Conservation (phyloP, 805 yeast species). For the Pichia exigua region DNA sequence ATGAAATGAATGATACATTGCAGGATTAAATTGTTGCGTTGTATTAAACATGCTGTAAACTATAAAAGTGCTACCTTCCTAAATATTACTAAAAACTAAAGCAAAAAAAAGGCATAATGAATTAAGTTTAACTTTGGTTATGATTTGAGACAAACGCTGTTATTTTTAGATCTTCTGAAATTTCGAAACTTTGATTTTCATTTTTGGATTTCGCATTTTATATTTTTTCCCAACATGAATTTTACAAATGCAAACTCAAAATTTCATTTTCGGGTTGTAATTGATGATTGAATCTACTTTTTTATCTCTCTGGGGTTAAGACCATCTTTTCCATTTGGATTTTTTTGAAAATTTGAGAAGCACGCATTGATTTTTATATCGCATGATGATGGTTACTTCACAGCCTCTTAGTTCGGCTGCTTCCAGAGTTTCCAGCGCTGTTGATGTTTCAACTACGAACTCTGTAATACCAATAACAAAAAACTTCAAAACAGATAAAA, state of each 20-base stretch:
- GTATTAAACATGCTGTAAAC: neutral
- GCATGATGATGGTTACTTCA: neutral
- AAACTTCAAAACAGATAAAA: neutral
- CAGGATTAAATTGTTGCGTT: slow-evolving; percentile 4
- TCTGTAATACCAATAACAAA: neutral
- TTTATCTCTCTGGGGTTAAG: neutral
- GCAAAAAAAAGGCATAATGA: neutral
- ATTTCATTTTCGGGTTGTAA: too few species aligned
- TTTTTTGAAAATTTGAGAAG: neutral
- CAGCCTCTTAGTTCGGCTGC: neutral
- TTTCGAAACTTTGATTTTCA: neutral
- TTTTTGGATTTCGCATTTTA: neutral
- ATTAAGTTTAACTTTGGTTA: neutral
- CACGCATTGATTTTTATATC: neutral
- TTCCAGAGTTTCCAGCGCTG: neutral
- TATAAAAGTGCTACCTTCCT: neutral
- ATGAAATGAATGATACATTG: slow-evolving; percentile 30
- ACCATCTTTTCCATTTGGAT: neutral
- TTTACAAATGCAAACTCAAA: neutral
- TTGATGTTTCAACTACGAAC: neutral
- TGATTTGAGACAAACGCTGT: neutral
- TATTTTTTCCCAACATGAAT: neutral
- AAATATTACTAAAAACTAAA: too few species aligned
- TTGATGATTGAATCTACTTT: neutral
- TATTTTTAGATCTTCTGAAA: neutral